These are phyloP conservation scores for Gossypioides kirkii DNA, from an alignment of 345 rosid genomes.

Conservation along the genomic window DNA sequence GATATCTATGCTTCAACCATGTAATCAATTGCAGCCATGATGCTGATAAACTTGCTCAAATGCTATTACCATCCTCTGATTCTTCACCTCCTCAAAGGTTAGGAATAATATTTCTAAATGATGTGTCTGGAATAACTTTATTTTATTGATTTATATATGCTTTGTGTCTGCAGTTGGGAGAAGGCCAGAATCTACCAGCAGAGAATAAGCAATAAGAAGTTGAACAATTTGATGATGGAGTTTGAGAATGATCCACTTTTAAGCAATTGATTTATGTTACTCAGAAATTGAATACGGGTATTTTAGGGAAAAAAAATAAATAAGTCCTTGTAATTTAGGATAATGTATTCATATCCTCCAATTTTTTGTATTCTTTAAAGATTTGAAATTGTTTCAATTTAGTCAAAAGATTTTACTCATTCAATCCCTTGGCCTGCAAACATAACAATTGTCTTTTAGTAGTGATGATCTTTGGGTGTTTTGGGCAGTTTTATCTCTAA, in stretches of 20 bases:
- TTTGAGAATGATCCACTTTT: constrained; percentile 17
- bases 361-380: not conserved
- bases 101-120: not conserved
- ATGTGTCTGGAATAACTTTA: not conserved
- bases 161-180: constrained; percentile 25
- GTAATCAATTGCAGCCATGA: constrained; percentile 37
- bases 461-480: no score
- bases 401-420: not conserved
- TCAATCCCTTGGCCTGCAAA: not conserved
- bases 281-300: not conserved
- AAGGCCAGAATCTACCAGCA: constrained; percentile 34
- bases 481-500: no score
- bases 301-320: not conserved
- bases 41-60: constrained; percentile 35
- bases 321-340: not conserved
- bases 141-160: not conserved
- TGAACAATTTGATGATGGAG: constrained; percentile 44
- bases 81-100: constrained; percentile 32
- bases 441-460: not conserved
- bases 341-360: not conserved
- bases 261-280: not conserved
- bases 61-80: constrained; percentile 27
- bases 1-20: constrained; percentile 59
- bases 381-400: no score
- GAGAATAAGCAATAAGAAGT: constrained; percentile 53